Percentiles rank a stretch among this genome's conserved stretches.
phyloP scores from a whole-genome alignment of 2,329 filamentous ascomycete species.

The Fusarium armeniacum region DNA sequence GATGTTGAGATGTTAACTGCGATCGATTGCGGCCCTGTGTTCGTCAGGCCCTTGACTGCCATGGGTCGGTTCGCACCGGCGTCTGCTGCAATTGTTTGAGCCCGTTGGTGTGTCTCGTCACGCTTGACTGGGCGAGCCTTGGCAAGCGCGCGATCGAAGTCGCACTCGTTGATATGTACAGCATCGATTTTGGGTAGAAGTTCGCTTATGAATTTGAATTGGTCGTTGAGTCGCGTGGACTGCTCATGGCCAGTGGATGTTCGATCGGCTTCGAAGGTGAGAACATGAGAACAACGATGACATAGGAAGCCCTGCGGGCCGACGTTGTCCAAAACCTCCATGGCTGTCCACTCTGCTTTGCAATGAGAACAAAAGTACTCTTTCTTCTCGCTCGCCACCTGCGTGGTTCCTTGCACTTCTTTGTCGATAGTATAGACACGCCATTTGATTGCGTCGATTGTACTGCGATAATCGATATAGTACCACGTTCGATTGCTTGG shows the following conservation, averaged over 20 bases:
- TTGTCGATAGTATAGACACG: slow-evolving; percentile 90
- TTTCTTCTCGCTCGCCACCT: slow-evolving; percentile 87
- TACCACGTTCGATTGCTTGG: slow-evolving; percentile 93
- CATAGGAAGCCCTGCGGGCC: slow-evolving; percentile 83
- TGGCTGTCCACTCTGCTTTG: slow-evolving; percentile 86
- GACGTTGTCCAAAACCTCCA: slow-evolving; percentile 87
- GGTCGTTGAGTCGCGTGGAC: slow-evolving; percentile 80
- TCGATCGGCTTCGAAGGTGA: slow-evolving; percentile 76
- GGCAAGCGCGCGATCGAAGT: slow-evolving; percentile 77
- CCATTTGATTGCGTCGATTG: slow-evolving; percentile 97
- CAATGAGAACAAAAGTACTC: slow-evolving; percentile 90
- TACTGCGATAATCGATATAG: slow-evolving; percentile 94
- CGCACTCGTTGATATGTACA: slow-evolving; percentile 79
- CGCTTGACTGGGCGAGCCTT: slow-evolving; percentile 74
- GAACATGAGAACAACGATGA: slow-evolving; percentile 77
- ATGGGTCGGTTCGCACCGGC: slow-evolving; percentile 69
- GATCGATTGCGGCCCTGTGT: slow-evolving; percentile 77
- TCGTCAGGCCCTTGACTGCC: slow-evolving; percentile 77
- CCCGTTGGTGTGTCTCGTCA: slow-evolving; percentile 76
- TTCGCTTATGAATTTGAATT: slow-evolving; percentile 83
- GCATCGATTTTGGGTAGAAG: slow-evolving; percentile 82
- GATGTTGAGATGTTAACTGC: slow-evolving; percentile 77
- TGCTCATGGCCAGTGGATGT: slow-evolving; percentile 79
- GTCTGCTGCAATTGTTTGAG: slow-evolving; percentile 71
- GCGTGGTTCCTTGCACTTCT: slow-evolving; percentile 85